Percentiles rank a stretch among this genome's conserved stretches.
These are phyloP conservation scores for Candida insectalens DNA, from an alignment of 805 yeast species.

Conservation along the genomic window DNA sequence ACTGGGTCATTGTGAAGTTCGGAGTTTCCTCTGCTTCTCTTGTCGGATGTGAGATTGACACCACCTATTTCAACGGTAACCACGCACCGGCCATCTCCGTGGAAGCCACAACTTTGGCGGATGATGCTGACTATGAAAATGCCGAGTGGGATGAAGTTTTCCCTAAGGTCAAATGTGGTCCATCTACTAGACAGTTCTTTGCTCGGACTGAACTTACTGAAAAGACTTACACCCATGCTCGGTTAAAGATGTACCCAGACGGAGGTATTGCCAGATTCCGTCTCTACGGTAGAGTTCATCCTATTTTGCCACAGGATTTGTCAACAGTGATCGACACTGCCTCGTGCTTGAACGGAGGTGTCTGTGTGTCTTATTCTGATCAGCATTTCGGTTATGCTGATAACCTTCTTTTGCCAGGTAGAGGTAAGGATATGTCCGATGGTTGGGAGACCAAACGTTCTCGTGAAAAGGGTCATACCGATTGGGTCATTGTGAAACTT, in stretches of 20 bases:
- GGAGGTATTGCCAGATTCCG: conserved; percentile 97
- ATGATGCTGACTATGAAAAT: conserved; percentile 22
- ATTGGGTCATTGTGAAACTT: conserved; percentile 81
- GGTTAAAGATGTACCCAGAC: conserved; percentile 91
- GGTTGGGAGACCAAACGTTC: conserved; percentile 98
- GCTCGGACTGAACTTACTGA: conserved; percentile 48
- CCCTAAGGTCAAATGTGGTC: conserved; percentile 74
- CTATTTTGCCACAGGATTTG: conserved; percentile 47
- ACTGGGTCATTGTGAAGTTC: conserved; percentile 75
- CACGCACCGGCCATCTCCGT: conserved; percentile 89
- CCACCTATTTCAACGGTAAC: conserved; percentile 91
- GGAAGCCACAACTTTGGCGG: conserved; percentile 47
- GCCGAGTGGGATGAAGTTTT: conserved; percentile 66
- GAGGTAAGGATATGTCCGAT: conserved; percentile 94
- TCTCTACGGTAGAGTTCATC: conserved; percentile 73
- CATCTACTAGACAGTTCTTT: conserved; percentile 79
- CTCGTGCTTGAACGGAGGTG: conserved; percentile 79
- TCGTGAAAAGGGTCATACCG: conserved; percentile 72
- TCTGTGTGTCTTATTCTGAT: conserved; percentile 73
- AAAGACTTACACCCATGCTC: conserved; percentile 62
- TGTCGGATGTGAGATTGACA: conserved; percentile 82
- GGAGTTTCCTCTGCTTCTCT: conserved; percentile 79
- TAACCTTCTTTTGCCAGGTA: conserved; percentile 82
- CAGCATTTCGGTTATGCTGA: conserved; percentile 93
- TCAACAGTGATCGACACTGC: conserved; percentile 60